Conservation (phyloP, 164 flowering plant species). For the Stephania japonica region DNA sequence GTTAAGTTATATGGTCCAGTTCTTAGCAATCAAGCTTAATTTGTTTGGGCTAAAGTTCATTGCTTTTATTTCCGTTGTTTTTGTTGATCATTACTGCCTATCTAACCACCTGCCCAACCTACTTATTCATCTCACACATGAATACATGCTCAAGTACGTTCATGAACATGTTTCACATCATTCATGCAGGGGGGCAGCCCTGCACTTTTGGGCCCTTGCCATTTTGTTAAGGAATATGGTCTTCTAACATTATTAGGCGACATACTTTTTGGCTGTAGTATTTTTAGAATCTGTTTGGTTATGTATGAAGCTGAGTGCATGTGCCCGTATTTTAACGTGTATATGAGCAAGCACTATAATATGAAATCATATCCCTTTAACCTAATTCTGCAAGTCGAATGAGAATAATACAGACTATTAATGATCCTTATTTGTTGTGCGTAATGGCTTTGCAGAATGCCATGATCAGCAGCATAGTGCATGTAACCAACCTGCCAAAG, state of each 20-base stretch:
- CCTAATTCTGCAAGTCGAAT: background rate
- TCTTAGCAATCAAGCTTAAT: too few relatives aligned
- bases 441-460: conserved; percentile 22
- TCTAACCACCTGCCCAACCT: background rate
- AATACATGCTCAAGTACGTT: background rate
- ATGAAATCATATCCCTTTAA: too few relatives aligned
- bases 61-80: too few relatives aligned
- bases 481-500: conserved; percentile 78
- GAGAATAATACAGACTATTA: background rate
- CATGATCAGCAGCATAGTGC: conserved; percentile 74
- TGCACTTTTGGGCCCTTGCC: background rate
- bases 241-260: too few relatives aligned
- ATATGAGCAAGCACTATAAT: too few relatives aligned
- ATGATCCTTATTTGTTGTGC: background rate
- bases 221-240: too few relatives aligned
- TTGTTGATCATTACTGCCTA: background rate
- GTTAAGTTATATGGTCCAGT: too few relatives aligned
- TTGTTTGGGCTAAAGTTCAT: background rate
- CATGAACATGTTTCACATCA: background rate
- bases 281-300: too few relatives aligned
- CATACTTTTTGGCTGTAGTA: too few relatives aligned
- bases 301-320: too few relatives aligned
- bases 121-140: background rate
- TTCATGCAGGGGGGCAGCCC: background rate
- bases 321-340: too few relatives aligned